These are phyloP conservation scores for Skeletonema tropicum DNA, from an alignment of 108 stramenopile species.

Conservation along the genomic window DNA sequence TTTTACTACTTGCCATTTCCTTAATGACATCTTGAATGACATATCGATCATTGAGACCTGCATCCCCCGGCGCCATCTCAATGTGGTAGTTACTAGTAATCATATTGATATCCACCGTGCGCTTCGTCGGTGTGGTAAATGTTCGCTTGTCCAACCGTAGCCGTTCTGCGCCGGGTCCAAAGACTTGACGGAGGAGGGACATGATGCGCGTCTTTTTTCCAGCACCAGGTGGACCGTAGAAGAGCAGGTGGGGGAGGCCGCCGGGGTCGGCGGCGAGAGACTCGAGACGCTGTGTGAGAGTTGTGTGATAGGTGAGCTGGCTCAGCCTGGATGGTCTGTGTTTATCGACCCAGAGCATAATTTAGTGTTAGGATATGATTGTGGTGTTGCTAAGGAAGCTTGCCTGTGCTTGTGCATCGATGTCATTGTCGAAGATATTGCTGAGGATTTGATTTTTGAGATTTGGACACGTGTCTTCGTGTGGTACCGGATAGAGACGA, in stretches of 20 bases:
- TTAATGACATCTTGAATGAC: constrained; percentile 99
- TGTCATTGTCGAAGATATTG: no score
- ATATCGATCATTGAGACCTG: constrained; percentile 95
- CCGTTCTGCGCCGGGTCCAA: constrained; percentile 88
- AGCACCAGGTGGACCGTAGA: constrained; percentile 97
- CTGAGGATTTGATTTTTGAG: no score
- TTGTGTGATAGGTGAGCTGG: constrained; percentile 88
- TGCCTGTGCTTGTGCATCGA: not conserved
- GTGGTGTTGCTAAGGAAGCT: not conserved
- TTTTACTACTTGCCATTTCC: constrained; percentile 92
- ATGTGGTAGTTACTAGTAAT: constrained; percentile 94
- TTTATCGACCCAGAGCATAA: constrained; percentile 99
- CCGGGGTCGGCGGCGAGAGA: constrained; percentile 77
- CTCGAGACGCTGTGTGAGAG: constrained; percentile 71
- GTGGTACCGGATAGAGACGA: no score
- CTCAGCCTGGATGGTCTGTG: constrained; percentile 90
- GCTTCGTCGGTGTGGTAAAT: constrained; percentile 87
- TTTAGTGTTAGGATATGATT: not conserved
- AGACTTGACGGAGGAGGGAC: constrained; percentile 90
- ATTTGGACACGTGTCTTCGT: no score
- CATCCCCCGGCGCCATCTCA: constrained; percentile 96
- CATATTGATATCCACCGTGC: constrained; percentile 93
- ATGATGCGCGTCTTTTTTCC: constrained; percentile 97
- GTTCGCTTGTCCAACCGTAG: constrained; percentile 77
- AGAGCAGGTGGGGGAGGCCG: constrained; percentile 90